phyloP scores from a whole-genome alignment of 164 flowering plant genomes.

The Santalum album region DNA sequence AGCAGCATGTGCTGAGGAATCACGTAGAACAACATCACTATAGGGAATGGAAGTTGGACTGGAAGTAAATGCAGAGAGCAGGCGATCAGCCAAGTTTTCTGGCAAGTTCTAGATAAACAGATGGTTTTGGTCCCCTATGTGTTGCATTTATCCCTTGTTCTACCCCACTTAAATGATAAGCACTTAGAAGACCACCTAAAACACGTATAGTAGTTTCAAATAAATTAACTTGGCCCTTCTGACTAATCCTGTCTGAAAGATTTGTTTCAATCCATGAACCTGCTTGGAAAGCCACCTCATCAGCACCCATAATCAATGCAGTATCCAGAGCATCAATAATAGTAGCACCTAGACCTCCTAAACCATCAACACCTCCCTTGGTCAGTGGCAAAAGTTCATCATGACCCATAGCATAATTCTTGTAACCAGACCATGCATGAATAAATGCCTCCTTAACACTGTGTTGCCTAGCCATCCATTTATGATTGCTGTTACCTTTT shows the following conservation, averaged over 20 bases:
- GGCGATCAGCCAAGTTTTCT: slow-evolving; percentile 70
- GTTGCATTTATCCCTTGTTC: slow-evolving; percentile 28
- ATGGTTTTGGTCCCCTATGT: slow-evolving; percentile 63
- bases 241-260: slow-evolving; percentile 52
- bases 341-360: slow-evolving; percentile 96
- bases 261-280: slow-evolving; percentile 81
- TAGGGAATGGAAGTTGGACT: slow-evolving; percentile 89
- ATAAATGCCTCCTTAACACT: slow-evolving; percentile 74
- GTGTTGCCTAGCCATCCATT: slow-evolving; percentile 58
- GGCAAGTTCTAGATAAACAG: slow-evolving; percentile 68
- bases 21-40: slow-evolving; percentile 81
- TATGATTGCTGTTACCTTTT: slow-evolving; percentile 15
- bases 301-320: slow-evolving; percentile 88
- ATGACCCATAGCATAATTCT: slow-evolving; percentile 71
- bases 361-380: slow-evolving; percentile 67
- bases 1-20: slow-evolving; percentile 74
- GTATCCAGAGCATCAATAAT: slow-evolving; percentile 91
- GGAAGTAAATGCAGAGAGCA: slow-evolving; percentile 77
- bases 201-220: slow-evolving; percentile 98
- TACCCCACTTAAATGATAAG: slow-evolving; percentile 85
- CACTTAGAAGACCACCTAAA: slow-evolving; percentile 94
- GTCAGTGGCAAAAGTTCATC: slow-evolving; percentile 94
- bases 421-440: slow-evolving; percentile 98
- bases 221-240: slow-evolving; percentile 85
- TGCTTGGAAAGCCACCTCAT: slow-evolving; percentile 72